Base-by-base conservation (phyloP, 306 rosid species). In the Casuarina equisetifolia region DNA sequence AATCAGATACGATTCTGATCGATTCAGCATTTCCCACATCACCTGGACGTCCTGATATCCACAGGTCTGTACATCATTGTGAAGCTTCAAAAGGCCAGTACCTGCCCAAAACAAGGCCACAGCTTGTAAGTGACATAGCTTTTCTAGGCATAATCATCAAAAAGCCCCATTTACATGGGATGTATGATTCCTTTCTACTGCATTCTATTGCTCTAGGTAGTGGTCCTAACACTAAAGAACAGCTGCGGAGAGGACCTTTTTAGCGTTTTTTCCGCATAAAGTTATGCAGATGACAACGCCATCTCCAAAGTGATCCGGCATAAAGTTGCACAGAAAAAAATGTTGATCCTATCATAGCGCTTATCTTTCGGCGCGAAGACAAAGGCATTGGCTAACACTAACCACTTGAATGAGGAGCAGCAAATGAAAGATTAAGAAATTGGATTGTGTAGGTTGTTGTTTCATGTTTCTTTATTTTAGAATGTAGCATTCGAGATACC, bases 11-110 rank as follows among this genome's bases (percentile, higher is more conserved):
- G 85, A 67, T 54, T 88, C 91, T 19, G 88, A 75, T 79, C 78
- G 74, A 45, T 80, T 84, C 55, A 88, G 81, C 81, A 94, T 91
- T 67, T 94, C 94, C 97, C 98, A 94, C 98, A 94, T 91, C 76
- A 94, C 96, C 40, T 91, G 95, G 36, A 94, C 91, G 49, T 91
- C 98, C 55, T 91, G 78, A 76, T 94, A 94, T 25, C 87, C 96
- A 78, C 98, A 94, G 2, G 90, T 91, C 44, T 94, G 88, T 38
- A 94, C 90, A 74, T 94, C 97, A 74, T 89, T 85, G 15, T 86
- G 85, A 50, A 94, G 97, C 82, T 88, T 90, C 80, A 94, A 45
- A 19, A 91, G 63, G 38, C 97, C 98, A 42, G 69, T 87, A 75
- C 93, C 96, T 94, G 82, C 70, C 15, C 71, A 78, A 67, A 66